phyloP scores from a whole-genome alignment of 768 basidiomycete species.

The Suillus ampliporus region DNA sequence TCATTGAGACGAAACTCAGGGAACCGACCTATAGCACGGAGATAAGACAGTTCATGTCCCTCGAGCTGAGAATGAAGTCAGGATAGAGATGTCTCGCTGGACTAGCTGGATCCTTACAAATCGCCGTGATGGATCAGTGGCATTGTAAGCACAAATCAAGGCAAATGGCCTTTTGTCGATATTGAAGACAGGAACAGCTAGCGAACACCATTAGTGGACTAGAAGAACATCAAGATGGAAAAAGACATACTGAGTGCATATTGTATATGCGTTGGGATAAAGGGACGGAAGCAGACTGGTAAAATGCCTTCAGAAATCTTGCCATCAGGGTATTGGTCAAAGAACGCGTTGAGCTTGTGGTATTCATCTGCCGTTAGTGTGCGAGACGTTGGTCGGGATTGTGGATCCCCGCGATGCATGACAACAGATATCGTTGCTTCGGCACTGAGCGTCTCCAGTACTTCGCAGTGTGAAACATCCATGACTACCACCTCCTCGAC shows the following conservation, averaged over 20 bases:
- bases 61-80: conserved; percentile 61
- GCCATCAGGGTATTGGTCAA: conserved; percentile 81
- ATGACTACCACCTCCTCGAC: conserved; percentile 92
- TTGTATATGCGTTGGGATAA: conserved; percentile 81
- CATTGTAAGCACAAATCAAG: conserved; percentile 89
- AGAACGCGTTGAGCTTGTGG: conserved; percentile 74
- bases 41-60: conserved; percentile 88
- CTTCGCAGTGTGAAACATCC: conserved; percentile 91
- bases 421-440: conserved; percentile 72
- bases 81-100: conserved; percentile 11
- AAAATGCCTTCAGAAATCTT: conserved; percentile 87
- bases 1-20: neutral
- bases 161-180: conserved; percentile 93
- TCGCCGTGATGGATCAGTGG: conserved; percentile 76
- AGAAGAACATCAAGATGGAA: conserved; percentile 3
- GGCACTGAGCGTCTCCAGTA: conserved; percentile 67
- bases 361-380: conserved; percentile 76
- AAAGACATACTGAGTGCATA: conserved; percentile 79
- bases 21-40: conserved; percentile 80
- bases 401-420: conserved; percentile 71
- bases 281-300: conserved; percentile 80
- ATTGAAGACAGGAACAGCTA: conserved; percentile 89
- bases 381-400: conserved; percentile 54
- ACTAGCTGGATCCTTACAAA: conserved; percentile 57
- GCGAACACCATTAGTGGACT: conserved; percentile 15